These are phyloP conservation scores for Monosporascus sp. DNA, from an alignment of 2,329 filamentous ascomycete genomes.

Conservation along the genomic window DNA sequence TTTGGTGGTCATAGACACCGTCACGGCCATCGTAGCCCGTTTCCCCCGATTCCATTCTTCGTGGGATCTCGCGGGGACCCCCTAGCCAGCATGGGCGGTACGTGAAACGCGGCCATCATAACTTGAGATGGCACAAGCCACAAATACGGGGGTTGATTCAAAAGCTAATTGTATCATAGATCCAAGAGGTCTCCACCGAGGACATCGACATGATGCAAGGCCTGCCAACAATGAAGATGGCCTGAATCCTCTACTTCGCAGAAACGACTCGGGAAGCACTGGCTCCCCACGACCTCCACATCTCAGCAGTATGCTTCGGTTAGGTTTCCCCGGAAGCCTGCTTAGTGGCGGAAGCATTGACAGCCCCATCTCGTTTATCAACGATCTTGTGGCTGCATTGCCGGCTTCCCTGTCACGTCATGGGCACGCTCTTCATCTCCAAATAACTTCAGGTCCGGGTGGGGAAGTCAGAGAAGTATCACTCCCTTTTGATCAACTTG, in stretches of 20 bases:
- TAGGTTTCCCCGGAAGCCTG: slow-evolving; percentile 42
- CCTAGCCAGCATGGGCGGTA: slow-evolving; percentile 20
- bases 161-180: slow-evolving; percentile 22
- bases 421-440: slow-evolving; percentile 53
- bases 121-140: not conserved
- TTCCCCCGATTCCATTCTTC: slow-evolving; percentile 40
- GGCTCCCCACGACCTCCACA: slow-evolving; percentile 41
- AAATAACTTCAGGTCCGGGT: slow-evolving; percentile 45
- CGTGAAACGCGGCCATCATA: slow-evolving; percentile 6
- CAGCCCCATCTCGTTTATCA: slow-evolving; percentile 49
- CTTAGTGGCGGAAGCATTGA: slow-evolving; percentile 37
- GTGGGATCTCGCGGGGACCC: slow-evolving; percentile 23
- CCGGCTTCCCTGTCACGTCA: slow-evolving; percentile 40
- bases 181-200: slow-evolving; percentile 38
- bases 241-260: slow-evolving; percentile 78
- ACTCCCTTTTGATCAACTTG: slow-evolving; percentile 22
- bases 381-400: slow-evolving; percentile 50
- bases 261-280: slow-evolving; percentile 42
- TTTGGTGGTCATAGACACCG: slow-evolving; percentile 50
- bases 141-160: not conserved
- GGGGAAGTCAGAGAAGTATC: slow-evolving; percentile 48
- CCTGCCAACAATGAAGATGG: slow-evolving; percentile 68
- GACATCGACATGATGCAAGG: slow-evolving; percentile 47
- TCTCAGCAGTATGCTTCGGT: slow-evolving; percentile 48
- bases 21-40: slow-evolving; percentile 51